Evolutionary conservation across 805 yeast species (phyloP).

Genomic region (Komagataella pastoris): DNA sequence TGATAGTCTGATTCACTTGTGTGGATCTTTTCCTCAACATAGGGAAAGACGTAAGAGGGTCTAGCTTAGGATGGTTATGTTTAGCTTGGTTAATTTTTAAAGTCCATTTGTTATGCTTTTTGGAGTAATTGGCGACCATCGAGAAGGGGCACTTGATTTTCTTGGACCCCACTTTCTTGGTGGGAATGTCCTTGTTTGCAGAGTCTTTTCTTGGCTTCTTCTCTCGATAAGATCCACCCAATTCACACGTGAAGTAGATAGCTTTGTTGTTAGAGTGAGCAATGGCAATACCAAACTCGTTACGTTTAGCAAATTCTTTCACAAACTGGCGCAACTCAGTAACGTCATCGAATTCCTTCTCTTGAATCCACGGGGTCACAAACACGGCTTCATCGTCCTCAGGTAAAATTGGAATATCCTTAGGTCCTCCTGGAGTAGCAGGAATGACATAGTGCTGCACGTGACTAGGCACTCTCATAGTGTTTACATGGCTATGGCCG

Average conservation of each 20-base stretch:
- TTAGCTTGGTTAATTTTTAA: conserved; percentile 39
- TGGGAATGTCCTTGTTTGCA: conserved; percentile 10
- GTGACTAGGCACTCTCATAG: neutral
- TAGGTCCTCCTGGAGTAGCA: conserved; percentile 1
- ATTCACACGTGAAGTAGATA: conserved; percentile 44
- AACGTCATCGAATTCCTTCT: conserved; percentile 34
- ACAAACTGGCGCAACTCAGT: conserved; percentile 39
- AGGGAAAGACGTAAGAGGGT: conserved; percentile 41
- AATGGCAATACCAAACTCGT: conserved; percentile 46
- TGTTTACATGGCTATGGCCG: neutral
- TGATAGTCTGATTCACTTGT: conserved; percentile 35
- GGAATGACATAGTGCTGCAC: neutral
- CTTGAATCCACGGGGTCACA: conserved; percentile 40
- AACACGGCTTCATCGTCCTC: conserved; percentile 22
- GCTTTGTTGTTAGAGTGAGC: conserved; percentile 47
- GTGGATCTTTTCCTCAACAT: conserved; percentile 41
- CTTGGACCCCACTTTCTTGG: conserved; percentile 25
- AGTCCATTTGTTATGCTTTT: conserved; percentile 36
- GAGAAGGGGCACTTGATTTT: conserved; percentile 44
- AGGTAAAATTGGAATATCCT: conserved; percentile 4
- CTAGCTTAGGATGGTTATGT: conserved; percentile 45
- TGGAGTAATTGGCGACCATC: conserved; percentile 43
- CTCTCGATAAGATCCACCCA: conserved; percentile 43
- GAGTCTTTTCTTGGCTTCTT: conserved; percentile 19
- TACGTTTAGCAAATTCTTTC: conserved; percentile 40